phyloP scores from a whole-genome alignment of 352 stramenopile species.

The Aphanomyces astaci region DNA sequence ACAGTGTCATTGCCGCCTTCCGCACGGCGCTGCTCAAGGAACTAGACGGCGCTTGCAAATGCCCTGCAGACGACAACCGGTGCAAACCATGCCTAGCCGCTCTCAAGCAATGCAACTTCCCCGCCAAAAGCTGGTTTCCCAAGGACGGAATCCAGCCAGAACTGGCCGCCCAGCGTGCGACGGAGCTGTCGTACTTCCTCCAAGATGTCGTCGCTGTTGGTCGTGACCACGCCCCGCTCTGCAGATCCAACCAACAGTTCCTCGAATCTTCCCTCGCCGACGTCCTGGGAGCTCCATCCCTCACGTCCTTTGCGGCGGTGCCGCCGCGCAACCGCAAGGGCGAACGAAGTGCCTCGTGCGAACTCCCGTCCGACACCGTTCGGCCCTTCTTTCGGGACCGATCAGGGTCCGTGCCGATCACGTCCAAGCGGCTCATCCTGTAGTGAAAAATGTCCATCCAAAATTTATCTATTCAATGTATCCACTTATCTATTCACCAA shows the following conservation, averaged over 20 bases:
- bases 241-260: constrained; percentile 7
- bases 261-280: background rate
- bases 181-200: constrained; percentile 13
- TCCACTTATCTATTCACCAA: constrained; percentile 14
- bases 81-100: background rate
- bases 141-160: constrained; percentile 1
- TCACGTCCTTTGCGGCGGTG: background rate
- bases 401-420: constrained; percentile 11
- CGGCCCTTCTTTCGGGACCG: background rate
- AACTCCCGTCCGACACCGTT: background rate
- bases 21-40: constrained; percentile 12
- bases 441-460: too few relatives aligned
- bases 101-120: constrained; percentile 11
- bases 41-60: constrained; percentile 6
- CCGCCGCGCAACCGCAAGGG: background rate
- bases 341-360: constrained; percentile 7
- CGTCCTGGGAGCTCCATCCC: background rate
- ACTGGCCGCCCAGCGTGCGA: constrained; percentile 1
- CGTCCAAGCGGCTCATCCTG: constrained; percentile 17
- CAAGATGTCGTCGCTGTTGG: constrained; percentile 17
- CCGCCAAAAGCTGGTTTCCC: constrained; percentile 14
- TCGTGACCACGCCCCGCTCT: constrained; percentile 4
- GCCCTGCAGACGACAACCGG: background rate
- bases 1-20: constrained; percentile 14
- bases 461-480: constrained; percentile 7